phyloP scores from a whole-genome alignment of 768 basidiomycete genomes.

The Hypholoma sublateritium region DNA sequence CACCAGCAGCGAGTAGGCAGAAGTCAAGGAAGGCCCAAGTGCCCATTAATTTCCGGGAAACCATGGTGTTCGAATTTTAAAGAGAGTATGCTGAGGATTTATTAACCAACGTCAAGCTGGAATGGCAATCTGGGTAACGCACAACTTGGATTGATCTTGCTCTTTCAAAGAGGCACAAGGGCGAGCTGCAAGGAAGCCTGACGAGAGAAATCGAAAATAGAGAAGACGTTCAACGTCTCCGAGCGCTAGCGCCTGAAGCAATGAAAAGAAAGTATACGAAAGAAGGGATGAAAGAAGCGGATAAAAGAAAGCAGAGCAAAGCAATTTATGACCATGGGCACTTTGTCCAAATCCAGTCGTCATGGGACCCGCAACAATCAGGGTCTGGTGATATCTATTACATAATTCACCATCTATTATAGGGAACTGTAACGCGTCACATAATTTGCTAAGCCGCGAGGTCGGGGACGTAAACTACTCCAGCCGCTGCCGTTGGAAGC shows the following conservation, averaged over 20 bases:
- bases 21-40: slow-evolving; percentile 75
- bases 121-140: background rate
- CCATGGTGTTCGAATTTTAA: slow-evolving; percentile 46
- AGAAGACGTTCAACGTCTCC: slow-evolving; percentile 71
- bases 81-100: slow-evolving; percentile 11
- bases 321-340: slow-evolving; percentile 9
- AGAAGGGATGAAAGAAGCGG: slow-evolving; percentile 5
- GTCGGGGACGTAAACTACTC: background rate
- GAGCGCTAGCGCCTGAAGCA: slow-evolving; percentile 45
- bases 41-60: slow-evolving; percentile 67
- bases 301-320: slow-evolving; percentile 1
- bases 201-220: slow-evolving; percentile 35
- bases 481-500: slow-evolving; percentile 2
- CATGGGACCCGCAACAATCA: slow-evolving; percentile 10
- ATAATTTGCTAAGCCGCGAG: background rate
- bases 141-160: slow-evolving; percentile 18
- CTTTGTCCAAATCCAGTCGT: slow-evolving; percentile 11
- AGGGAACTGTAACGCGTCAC: background rate
- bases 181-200: slow-evolving; percentile 31
- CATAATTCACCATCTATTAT: background rate
- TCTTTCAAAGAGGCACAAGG: slow-evolving; percentile 53
- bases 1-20: slow-evolving; percentile 69
- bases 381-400: background rate
- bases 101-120: background rate
- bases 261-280: slow-evolving; percentile 23